phyloP scores from a whole-genome alignment of 2,329 filamentous ascomycete species.

The Ilyonectria destructans region DNA sequence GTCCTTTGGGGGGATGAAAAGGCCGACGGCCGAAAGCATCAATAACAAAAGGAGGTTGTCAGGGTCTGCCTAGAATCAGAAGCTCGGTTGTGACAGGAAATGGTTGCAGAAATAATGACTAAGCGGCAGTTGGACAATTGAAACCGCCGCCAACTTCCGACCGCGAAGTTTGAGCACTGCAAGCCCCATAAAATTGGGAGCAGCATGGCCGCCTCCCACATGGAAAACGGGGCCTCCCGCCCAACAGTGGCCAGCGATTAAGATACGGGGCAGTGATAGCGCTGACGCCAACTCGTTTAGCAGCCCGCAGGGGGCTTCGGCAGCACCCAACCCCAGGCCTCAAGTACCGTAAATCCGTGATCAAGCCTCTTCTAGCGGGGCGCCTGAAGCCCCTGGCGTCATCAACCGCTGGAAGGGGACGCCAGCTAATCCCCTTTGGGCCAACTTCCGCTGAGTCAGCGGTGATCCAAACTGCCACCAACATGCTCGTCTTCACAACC shows the following conservation, averaged over 20 bases:
- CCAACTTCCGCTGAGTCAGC: slow-evolving; percentile 30
- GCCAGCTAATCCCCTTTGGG: not conserved
- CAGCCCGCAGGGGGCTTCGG: not conserved
- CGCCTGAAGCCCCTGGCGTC: not conserved
- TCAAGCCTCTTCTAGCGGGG: slow-evolving; percentile 8
- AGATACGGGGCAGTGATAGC: not conserved
- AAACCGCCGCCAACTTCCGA: not conserved
- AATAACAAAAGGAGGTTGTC: not conserved
- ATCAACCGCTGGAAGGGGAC: not conserved
- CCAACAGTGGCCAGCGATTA: not conserved
- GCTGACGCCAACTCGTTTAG: not conserved
- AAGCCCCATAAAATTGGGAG: not conserved
- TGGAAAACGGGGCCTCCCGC: slow-evolving; percentile 8
- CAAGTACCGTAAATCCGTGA: not conserved
- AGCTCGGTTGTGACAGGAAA: not conserved
- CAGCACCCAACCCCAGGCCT: not conserved
- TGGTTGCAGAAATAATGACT: not conserved
- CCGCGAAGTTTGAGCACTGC: not conserved
- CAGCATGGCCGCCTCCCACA: slow-evolving; percentile 7
- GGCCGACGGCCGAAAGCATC: not conserved
- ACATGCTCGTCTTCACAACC: not conserved
- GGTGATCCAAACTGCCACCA: slow-evolving; percentile 1
- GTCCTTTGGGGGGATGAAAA: no score
- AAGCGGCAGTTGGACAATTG: slow-evolving; percentile 14
- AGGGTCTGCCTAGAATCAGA: not conserved